A percentile compares a stretch with the other conserved stretches of the same genome.
phyloP scores from a whole-genome alignment of 2,329 filamentous ascomycete species.

The Cryoendolithus antarcticus region DNA sequence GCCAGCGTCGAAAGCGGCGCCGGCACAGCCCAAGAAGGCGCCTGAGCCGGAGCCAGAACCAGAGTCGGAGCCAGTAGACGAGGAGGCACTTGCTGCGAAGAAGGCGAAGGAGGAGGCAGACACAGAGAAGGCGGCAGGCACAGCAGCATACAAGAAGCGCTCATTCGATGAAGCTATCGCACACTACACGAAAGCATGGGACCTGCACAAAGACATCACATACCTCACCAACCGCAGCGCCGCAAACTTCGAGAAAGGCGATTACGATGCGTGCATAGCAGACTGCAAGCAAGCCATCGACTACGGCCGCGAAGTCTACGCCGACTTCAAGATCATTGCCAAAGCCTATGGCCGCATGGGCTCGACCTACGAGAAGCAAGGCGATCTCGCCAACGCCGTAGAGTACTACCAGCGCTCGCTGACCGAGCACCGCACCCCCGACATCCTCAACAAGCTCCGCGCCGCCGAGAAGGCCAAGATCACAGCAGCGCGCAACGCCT shows the following conservation, averaged over 20 bases:
- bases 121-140: slow-evolving; percentile 86
- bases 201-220: slow-evolving; percentile 86
- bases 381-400: slow-evolving; percentile 66
- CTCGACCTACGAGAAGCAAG: slow-evolving; percentile 81
- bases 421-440: slow-evolving; percentile 91
- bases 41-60: slow-evolving; percentile 53
- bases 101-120: slow-evolving; percentile 89
- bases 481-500: slow-evolving; percentile 62
- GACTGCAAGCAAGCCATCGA: slow-evolving; percentile 78
- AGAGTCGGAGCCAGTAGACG: slow-evolving; percentile 58
- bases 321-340: slow-evolving; percentile 96
- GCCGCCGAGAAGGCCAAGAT: slow-evolving; percentile 77
- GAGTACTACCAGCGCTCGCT: slow-evolving; percentile 87
- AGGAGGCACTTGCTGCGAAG: slow-evolving; percentile 71
- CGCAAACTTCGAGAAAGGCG: slow-evolving; percentile 90
- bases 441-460: slow-evolving; percentile 85
- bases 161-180: slow-evolving; percentile 90
- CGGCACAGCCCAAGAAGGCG: slow-evolving; percentile 42
- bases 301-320: slow-evolving; percentile 76
- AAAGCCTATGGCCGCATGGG: slow-evolving; percentile 97
- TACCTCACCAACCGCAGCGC: slow-evolving; percentile 95
- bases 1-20: slow-evolving; percentile 31
- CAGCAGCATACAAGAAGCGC: slow-evolving; percentile 95
- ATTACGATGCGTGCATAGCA: slow-evolving; percentile 78
- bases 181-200: slow-evolving; percentile 94